Evolutionary conservation across 139 green algal species (phyloP).

Genomic region (Chlorella sp.): DNA sequence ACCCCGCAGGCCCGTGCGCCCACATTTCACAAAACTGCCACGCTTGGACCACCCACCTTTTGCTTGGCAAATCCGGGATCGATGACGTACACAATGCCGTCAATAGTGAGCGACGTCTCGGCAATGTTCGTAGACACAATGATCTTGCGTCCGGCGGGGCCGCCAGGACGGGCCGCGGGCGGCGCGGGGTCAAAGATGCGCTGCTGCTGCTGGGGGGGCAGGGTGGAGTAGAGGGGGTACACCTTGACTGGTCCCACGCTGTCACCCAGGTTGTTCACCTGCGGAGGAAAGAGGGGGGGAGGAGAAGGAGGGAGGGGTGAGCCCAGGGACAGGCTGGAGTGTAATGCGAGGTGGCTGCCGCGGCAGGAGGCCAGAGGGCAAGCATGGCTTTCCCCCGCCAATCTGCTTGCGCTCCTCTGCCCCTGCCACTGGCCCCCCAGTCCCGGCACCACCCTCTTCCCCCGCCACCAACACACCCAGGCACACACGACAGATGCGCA

Average conservation of each 20-base stretch:
- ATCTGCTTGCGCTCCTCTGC: too few relatives aligned
- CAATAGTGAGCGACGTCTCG: constrained; percentile 99
- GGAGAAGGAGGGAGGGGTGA: background rate
- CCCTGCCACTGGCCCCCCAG: too few relatives aligned
- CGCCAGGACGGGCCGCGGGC: constrained; percentile 59
- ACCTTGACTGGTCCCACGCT: constrained; percentile 92
- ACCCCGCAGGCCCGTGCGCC: background rate
- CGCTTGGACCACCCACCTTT: constrained; percentile 76
- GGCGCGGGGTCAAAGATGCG: constrained; percentile 94
- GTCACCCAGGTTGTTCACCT: constrained; percentile 38
- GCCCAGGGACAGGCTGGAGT: too few relatives aligned
- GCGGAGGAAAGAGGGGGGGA: background rate
- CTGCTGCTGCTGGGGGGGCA: constrained; percentile 97
- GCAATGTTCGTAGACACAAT: constrained; percentile 99
- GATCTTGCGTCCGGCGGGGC: constrained; percentile 93
- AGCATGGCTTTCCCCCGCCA: too few relatives aligned
- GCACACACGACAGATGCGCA: background rate
- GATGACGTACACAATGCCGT: constrained; percentile 99
- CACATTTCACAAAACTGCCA: too few relatives aligned
- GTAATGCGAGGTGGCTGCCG: too few relatives aligned
- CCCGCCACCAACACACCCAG: too few relatives aligned
- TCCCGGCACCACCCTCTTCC: too few relatives aligned
- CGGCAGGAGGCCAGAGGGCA: too few relatives aligned
- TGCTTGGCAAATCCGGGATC: constrained; percentile 98
- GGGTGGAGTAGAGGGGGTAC: constrained; percentile 96